A percentile compares a stretch with the other conserved stretches of the same genome.
Evolutionary conservation across 768 basidiomycete species (phyloP).

Genomic region (Rhodotorula sphaerocarpa): DNA sequence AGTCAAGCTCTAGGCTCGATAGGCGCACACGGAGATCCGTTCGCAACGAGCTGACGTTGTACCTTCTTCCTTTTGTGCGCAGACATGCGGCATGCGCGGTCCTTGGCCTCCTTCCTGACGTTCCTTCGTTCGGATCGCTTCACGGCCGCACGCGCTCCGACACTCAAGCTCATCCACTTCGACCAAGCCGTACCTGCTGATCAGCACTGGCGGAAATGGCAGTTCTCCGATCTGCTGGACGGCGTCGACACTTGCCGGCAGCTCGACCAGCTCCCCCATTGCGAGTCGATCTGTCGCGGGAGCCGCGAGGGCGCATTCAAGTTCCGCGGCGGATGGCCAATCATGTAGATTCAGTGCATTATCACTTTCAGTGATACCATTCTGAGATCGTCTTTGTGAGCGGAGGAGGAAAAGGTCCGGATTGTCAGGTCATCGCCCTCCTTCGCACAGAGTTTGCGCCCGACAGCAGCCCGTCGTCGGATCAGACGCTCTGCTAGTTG

Average conservation of each 20-base stretch:
- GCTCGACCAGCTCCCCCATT: neutral
- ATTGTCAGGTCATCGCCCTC: too few relatives aligned
- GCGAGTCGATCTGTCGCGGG: constrained; percentile 9
- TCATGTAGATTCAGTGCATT: too few relatives aligned
- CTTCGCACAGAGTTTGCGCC: too few relatives aligned
- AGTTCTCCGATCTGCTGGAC: neutral
- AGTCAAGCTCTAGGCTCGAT: neutral
- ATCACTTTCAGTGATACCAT: too few relatives aligned
- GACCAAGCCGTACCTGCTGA: neutral
- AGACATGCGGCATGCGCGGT: constrained; percentile 4
- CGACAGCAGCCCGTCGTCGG: too few relatives aligned
- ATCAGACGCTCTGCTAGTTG: too few relatives aligned
- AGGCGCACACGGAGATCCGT: neutral
- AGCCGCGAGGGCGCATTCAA: neutral
- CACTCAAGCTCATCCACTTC: constrained; percentile 3
- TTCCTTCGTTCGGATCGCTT: neutral
- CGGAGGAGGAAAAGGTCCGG: too few relatives aligned
- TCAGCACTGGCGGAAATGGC: neutral
- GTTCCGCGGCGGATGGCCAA: too few relatives aligned
- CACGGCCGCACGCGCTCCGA: neutral
- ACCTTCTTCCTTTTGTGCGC: neutral
- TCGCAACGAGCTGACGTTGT: too few relatives aligned
- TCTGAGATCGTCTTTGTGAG: too few relatives aligned
- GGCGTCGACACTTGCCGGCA: neutral
- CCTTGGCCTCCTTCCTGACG: neutral